A percentile compares a stretch with the other conserved stretches of the same genome.
Conservation (phyloP, 169 alveolate genomes). For the Plasmodium cynomolgi region DNA sequence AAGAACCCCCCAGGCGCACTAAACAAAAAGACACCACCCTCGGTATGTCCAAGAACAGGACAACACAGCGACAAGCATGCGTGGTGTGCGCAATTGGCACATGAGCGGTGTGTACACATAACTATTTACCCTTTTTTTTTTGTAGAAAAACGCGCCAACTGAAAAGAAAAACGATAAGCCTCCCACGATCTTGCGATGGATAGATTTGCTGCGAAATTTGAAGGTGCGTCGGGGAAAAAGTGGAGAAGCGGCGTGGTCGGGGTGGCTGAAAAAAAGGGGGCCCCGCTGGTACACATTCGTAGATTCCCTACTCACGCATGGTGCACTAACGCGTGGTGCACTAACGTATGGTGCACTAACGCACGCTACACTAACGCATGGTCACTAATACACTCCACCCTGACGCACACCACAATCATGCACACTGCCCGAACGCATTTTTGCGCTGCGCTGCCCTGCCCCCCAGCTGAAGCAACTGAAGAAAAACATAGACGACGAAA, state of each 20-base stretch:
- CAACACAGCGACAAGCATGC: background rate
- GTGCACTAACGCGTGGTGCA: background rate
- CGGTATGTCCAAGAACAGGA: background rate
- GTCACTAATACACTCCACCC: no score
- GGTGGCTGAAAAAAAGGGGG: background rate
- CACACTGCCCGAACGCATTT: background rate
- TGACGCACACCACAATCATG: background rate
- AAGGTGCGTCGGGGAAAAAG: conserved; percentile 2
- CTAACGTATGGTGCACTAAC: no score
- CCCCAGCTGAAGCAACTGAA: conserved; percentile 44
- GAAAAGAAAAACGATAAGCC: conserved; percentile 26
- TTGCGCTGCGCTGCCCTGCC: background rate
- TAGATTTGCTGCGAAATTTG: conserved; percentile 23
- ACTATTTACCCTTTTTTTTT: background rate
- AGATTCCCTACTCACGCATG: background rate
- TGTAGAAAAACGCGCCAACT: background rate
- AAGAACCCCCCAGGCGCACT: background rate
- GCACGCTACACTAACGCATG: background rate
- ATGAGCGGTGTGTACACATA: background rate
- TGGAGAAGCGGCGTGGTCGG: background rate
- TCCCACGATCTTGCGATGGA: conserved; percentile 50
- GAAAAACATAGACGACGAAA: conserved; percentile 46
- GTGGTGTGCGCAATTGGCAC: background rate
- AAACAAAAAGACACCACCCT: background rate
- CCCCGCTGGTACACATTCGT: background rate